Evolutionary conservation across 2,329 filamentous ascomycete species (phyloP), one percentile per base, ranked within the genome.

Genomic region (Fusarium xyrophilum): DNA sequence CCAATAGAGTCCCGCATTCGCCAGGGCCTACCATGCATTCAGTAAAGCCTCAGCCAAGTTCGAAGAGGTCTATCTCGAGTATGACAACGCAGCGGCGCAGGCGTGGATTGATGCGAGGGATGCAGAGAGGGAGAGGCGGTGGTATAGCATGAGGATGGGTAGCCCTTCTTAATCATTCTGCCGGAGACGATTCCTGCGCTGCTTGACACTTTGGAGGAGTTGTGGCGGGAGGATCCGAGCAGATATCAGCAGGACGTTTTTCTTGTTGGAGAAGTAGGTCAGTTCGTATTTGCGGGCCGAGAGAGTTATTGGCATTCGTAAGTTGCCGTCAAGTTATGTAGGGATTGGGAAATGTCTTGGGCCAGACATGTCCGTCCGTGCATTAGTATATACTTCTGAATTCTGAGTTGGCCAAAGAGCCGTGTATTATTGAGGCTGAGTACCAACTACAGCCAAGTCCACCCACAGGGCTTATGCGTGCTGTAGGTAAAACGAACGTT

Each of bases 251-350:
- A 30, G 40, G 14, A 23, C 7, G 5, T 14, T 27, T 19, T 12
- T 28, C 23, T 14, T 27, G 12, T 21, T 11, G 6, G 28, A 32
- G 15, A 48, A 48, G n/a, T 12, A 42, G 8, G 7, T 10, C 11
- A 48, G 30, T 35, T 12, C 4, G 21, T 48, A 25, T 35, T 7
- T 15, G 6, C 12, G 17, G 46, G 8, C 46, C n/a, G n/a, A 21
- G 21, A 48, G 30, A 35, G 5, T 33, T 4, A 6, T 48, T 35
- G 21, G 30, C 30, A 48, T 35, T 48, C 15, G 30, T 35, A 25
- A 35, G 6, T 14, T 3, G 12, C 3, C 14, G 28, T 15, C 12
- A 8, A n/a, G 6, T 0, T 38, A 1, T 27, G 21, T 27, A 38
- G 9, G 12, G 0, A 50, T 38, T 15, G 25, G 46, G 46, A 38